Evolutionary conservation across 768 basidiomycete genomes (phyloP), one percentile per base, ranked within the genome.

Genomic region (Cystofilobasidium bisporidii): DNA sequence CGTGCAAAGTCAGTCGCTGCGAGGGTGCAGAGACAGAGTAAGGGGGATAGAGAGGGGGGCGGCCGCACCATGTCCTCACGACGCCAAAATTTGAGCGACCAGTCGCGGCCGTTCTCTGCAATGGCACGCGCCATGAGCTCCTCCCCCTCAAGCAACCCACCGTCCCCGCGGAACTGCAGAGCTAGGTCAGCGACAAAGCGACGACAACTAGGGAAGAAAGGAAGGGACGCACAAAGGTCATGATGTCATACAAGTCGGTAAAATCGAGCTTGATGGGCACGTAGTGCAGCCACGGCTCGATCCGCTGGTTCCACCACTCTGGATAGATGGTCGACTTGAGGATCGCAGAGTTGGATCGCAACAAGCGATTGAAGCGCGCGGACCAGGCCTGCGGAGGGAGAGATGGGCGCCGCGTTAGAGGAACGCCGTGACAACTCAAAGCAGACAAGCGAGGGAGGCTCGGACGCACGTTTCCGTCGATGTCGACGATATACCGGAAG

Each of bases 281-380:
- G 61, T 75, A 76, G 55, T 77, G 76, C 26, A 77, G 71, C 76
- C 76, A 77, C 0, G 76, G 74, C 64, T 77, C 74, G 30, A 75
- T 74, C 9, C 75, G 63, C 22, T 75, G 72, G 22, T 71, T 75
- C 74, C 75, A 77, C 75, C 75, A 72, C 73, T 73, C 67, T 70
- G 74, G 76, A 72, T 74, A 75, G 65, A 77, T 74, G 9, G 74
- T 75, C 18, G 69, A 57, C 64, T 77, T 77, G 69, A 76, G 73
- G 17, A 77, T 72, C n/a, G 74, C 32, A 18, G 72, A 70, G 1
- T 74, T 73, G 5, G 74, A 71, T 9, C 71, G 67, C 22, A 77
- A 61, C 1, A 76, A 65, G n/a, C 76, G 70, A 55, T 74, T 72
- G 69, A 74, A 75, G 36, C 76, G 66, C 1, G 76, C 76, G 9